Conservation (phyloP, 345 rosid species). For the Eutrema japonicum region DNA sequence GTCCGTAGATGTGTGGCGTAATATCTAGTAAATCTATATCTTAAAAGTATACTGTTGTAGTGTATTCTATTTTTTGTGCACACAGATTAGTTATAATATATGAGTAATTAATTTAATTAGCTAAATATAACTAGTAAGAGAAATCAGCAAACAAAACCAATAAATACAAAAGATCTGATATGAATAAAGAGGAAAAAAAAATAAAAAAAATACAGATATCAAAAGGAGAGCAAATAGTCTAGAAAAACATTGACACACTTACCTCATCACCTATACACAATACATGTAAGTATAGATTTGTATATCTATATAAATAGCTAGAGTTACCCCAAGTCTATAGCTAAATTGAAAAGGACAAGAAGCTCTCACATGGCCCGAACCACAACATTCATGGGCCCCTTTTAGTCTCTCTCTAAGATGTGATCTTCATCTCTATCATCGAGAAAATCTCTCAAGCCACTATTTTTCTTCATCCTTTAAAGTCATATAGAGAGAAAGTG, state of each 20-base stretch:
- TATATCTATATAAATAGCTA: conserved; percentile 39
- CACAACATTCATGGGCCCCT: conserved; percentile 83
- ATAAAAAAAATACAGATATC: conserved; percentile 32
- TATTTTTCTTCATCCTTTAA: conserved; percentile 39
- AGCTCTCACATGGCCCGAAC: conserved; percentile 80
- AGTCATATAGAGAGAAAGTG: conserved; percentile 32
- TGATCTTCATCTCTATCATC: conserved; percentile 46
- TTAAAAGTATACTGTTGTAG: background rate
- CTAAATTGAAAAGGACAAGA: conserved; percentile 69
- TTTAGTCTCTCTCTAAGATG: conserved; percentile 34
- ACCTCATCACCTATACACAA: conserved; percentile 27
- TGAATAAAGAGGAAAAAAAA: conserved; percentile 32
- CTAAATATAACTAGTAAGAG: conserved; percentile 31
- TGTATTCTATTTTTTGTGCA: conserved; percentile 1
- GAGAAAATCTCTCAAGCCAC: conserved; percentile 36
- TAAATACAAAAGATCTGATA: conserved; percentile 37
- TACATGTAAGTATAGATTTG: conserved; percentile 23
- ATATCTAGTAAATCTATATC: conserved; percentile 3
- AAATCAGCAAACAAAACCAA: conserved; percentile 26
- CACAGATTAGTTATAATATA: conserved; percentile 18
- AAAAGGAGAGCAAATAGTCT: conserved; percentile 29
- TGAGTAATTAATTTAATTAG: background rate
- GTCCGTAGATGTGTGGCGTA: background rate
- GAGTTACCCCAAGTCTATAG: conserved; percentile 47
- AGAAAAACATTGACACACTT: conserved; percentile 25